A percentile compares a stretch with the other conserved stretches of the same genome.
phyloP scores from a whole-genome alignment of 2,329 filamentous ascomycete species.

The Diaporthe nobilis region DNA sequence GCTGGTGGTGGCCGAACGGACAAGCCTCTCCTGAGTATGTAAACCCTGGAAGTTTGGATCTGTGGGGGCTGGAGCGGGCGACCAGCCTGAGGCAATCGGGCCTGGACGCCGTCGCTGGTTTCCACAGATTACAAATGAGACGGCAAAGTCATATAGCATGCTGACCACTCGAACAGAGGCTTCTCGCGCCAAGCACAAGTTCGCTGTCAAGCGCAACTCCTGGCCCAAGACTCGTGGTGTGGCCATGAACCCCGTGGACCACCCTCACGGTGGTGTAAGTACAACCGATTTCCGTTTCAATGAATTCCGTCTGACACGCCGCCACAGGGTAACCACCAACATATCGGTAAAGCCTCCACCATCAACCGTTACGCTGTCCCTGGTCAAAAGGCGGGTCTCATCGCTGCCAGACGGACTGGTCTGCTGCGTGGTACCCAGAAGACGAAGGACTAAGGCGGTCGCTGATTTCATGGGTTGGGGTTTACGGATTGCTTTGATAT shows the following conservation, averaged over 20 bases:
- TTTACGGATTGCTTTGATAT: conserved; percentile 72
- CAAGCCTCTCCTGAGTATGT: conserved; percentile 95
- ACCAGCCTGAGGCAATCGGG: neutral
- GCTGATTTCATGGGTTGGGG: conserved; percentile 75
- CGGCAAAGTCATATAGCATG: conserved; percentile 40
- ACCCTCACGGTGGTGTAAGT: conserved; percentile 93
- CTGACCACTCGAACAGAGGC: conserved; percentile 79
- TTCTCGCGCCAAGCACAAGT: conserved; percentile 99
- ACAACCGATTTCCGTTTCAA: conserved; percentile 36
- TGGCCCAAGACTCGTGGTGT: conserved; percentile 99
- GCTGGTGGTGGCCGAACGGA: conserved; percentile 99
- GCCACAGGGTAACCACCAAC: conserved; percentile 95
- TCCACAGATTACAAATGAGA: neutral
- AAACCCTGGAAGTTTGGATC: conserved; percentile 25
- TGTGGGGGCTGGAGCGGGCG: conserved; percentile 41
- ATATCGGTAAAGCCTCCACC: conserved; percentile 99
- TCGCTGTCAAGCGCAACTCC: conserved; percentile 99
- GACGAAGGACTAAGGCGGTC: conserved; percentile 90
- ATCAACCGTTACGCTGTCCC: conserved; percentile 97
- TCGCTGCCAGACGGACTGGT: conserved; percentile 99
- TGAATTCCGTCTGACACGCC: conserved; percentile 57
- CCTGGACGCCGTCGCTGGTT: neutral
- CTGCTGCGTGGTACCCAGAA: conserved; percentile 99
- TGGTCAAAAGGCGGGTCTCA: conserved; percentile 99
- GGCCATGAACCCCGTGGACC: conserved; percentile 99